Base-by-base conservation (phyloP, 208 protist genomes). In the Hexamita inflata region DNA sequence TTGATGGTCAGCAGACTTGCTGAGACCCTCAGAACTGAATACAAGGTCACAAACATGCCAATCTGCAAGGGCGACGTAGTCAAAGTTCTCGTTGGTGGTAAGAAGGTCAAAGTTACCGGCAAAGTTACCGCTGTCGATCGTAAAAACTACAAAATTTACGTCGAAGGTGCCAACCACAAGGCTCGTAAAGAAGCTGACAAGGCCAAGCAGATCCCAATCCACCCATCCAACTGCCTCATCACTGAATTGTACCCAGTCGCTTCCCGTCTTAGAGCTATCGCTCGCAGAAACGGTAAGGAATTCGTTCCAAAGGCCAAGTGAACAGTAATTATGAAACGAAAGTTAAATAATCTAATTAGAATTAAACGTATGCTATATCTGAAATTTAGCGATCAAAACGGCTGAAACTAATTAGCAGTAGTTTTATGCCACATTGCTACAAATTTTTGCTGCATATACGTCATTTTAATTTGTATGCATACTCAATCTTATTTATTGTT, bases 51-150 rank as follows among this genome's bases (percentile, higher is more conserved):
- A 26, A 93, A 76, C 90, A 91, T 99, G 82, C 96, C 96, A 73
- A 90, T 99, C 77, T 91, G 94, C 82, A 97, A 94, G 84, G 95
- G 96, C 75, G 96, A 99, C 82, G 94, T 98, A 86, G 95, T 99
- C 61, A 84, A 88, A 34, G 82, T 94, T 70, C 74, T 90, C 15
- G 59, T 76, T 35, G 96, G 96, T 75, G 83, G 80, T 76, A 89
- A 93, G 86, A 98, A 98, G 88, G 90, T 89, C 57, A n/a, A n/a
- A n/a, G 41, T 32, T 58, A 88, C 90, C 75, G 95, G 94, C 64
- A 96, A 97, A 87, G 91, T 99, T 74, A 90, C 90, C 53, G 82
- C 82, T 58, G 92, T 92, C 83, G 96, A 97, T 92, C 92, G 96
- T 80, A 90, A 93, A 79, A 96, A 97, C 87, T 98, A 90, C 87